Evolutionary conservation across 2,329 filamentous ascomycete genomes (phyloP).

Genomic region (Metarhizium rileyi): DNA sequence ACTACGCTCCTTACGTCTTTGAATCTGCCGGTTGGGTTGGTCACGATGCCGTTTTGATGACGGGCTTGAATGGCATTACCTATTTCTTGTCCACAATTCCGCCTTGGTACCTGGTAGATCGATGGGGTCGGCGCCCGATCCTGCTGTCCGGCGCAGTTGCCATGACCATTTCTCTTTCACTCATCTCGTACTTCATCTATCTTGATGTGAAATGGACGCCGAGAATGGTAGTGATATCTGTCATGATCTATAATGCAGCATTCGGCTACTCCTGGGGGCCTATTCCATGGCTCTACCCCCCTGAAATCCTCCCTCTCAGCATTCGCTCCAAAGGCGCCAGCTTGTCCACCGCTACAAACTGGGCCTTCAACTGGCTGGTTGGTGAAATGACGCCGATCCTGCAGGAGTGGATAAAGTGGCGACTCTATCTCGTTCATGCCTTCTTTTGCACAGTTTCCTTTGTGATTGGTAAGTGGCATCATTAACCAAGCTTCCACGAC

Average conservation of each 20-base stretch:
- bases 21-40: slow-evolving; percentile 94
- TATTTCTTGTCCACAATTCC: slow-evolving; percentile 90
- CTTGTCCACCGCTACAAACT: slow-evolving; percentile 91
- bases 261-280: slow-evolving; percentile 95
- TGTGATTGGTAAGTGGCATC: slow-evolving; percentile 72
- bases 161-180: slow-evolving; percentile 80
- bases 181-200: slow-evolving; percentile 93
- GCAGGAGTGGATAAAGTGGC: slow-evolving; percentile 87
- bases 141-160: slow-evolving; percentile 79
- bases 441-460: slow-evolving; percentile 96
- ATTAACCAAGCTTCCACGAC: background rate
- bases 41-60: slow-evolving; percentile 89
- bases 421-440: slow-evolving; percentile 87
- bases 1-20: slow-evolving; percentile 94
- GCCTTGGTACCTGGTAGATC: slow-evolving; percentile 94
- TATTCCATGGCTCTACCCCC: slow-evolving; percentile 95
- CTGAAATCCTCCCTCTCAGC: slow-evolving; percentile 94
- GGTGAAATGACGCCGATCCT: slow-evolving; percentile 90
- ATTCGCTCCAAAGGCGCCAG: slow-evolving; percentile 96
- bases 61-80: slow-evolving; percentile 83
- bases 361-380: slow-evolving; percentile 97
- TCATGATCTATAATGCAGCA: slow-evolving; percentile 97
- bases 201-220: slow-evolving; percentile 72
- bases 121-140: slow-evolving; percentile 81
- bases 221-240: slow-evolving; percentile 79